phyloP scores from a whole-genome alignment of 805 yeast genomes.

The Spathaspora girioi region DNA sequence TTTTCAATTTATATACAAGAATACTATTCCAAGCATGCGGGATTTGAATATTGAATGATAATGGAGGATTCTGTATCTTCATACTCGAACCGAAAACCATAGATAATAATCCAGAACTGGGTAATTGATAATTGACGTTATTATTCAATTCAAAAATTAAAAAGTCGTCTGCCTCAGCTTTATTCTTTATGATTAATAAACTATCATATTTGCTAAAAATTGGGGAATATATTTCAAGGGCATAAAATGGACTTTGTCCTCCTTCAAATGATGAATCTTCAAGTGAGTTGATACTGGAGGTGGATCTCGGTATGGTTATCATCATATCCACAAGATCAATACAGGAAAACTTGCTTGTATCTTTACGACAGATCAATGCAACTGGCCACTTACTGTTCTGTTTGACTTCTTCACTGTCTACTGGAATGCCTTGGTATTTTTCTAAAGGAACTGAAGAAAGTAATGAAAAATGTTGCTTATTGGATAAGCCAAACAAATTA shows the following conservation, averaged over 20 bases:
- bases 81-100: background rate
- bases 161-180: constrained; percentile 19
- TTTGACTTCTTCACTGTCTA: background rate
- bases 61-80: constrained; percentile 41
- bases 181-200: constrained; percentile 40
- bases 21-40: constrained; percentile 61
- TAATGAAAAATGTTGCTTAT: background rate
- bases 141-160: constrained; percentile 33
- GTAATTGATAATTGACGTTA: constrained; percentile 17
- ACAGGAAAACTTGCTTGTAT: constrained; percentile 30
- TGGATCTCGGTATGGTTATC: constrained; percentile 49
- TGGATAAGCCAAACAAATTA: background rate
- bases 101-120: constrained; percentile 10
- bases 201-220: constrained; percentile 44
- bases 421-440: background rate
- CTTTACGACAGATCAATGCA: background rate
- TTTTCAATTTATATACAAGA: constrained; percentile 45
- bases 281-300: constrained; percentile 25
- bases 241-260: constrained; percentile 43
- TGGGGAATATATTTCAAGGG: constrained; percentile 39
- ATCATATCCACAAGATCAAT: constrained; percentile 37
- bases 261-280: constrained; percentile 59
- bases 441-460: background rate
- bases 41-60: constrained; percentile 46
- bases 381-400: background rate